phyloP scores from a whole-genome alignment of 192 early-diverging fungal species.

The Phlyctochytrium planicorne region DNA sequence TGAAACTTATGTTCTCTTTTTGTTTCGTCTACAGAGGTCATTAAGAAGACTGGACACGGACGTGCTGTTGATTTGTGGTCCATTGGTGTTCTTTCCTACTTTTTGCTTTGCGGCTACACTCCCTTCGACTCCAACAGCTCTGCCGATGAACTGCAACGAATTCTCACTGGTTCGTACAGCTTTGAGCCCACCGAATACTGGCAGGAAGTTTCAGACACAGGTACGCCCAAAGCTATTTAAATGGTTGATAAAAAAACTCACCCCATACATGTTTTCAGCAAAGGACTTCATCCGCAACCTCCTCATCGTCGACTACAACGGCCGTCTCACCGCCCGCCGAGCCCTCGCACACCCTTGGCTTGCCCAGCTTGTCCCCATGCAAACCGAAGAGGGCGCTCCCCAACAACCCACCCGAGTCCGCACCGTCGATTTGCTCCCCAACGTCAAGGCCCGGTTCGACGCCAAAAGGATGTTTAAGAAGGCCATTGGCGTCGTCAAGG shows the following conservation, averaged over 20 bases:
- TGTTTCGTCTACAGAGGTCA: conserved; percentile 78
- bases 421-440: conserved; percentile 81
- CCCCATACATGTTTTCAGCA: conserved; percentile 60
- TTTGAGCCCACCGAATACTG: conserved; percentile 55
- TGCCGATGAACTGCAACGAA: conserved; percentile 46
- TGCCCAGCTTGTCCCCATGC: conserved; percentile 39
- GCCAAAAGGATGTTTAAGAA: conserved; percentile 60
- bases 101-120: conserved; percentile 63
- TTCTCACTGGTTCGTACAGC: conserved; percentile 42
- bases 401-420: conserved; percentile 32
- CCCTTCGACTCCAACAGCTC: conserved; percentile 51
- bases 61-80: conserved; percentile 84
- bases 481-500: conserved; percentile 63
- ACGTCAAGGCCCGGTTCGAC: conserved; percentile 76
- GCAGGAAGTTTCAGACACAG: conserved; percentile 69
- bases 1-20: too few relatives aligned
- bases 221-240: too few relatives aligned
- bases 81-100: conserved; percentile 80
- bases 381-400: conserved; percentile 1
- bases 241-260: background rate
- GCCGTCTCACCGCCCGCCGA: conserved; percentile 76
- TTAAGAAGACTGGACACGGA: conserved; percentile 50
- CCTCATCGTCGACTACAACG: conserved; percentile 63
- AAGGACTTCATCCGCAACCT: conserved; percentile 75
- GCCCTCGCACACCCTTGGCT: conserved; percentile 85